phyloP scores from a whole-genome alignment of 2,329 filamentous ascomycete species.

The Colletotrichum tropicicola region DNA sequence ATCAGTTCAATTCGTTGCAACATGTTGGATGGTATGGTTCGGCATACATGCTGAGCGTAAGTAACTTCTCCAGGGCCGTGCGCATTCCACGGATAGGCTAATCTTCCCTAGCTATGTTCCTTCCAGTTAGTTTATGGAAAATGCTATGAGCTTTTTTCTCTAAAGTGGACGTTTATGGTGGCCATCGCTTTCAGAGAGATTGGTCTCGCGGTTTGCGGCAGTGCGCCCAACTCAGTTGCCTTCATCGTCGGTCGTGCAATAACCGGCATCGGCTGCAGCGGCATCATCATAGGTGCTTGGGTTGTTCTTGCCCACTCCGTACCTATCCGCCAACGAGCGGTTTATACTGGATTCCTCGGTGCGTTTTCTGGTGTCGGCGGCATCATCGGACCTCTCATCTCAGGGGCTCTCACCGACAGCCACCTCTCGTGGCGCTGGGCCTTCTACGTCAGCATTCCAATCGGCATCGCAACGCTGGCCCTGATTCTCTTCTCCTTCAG shows the following conservation, averaged over 20 bases:
- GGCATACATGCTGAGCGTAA: constrained; percentile 53
- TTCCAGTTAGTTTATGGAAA: constrained; percentile 41
- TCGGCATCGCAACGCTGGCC: constrained; percentile 34
- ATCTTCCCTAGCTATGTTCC: constrained; percentile 32
- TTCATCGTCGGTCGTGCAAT: constrained; percentile 49
- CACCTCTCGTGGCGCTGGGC: constrained; percentile 44
- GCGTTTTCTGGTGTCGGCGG: constrained; percentile 48
- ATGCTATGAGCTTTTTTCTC: constrained; percentile 39
- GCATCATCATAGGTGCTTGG: constrained; percentile 43
- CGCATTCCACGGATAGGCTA: background rate
- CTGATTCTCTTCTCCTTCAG: constrained; percentile 39
- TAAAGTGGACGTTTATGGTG: constrained; percentile 37
- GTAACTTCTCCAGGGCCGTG: constrained; percentile 31
- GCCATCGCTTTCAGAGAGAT: constrained; percentile 36
- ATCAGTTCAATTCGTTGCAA: constrained; percentile 56
- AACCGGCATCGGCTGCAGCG: constrained; percentile 45
- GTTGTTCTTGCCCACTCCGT: constrained; percentile 50
- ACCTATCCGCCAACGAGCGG: constrained; percentile 41
- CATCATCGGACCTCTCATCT: constrained; percentile 36
- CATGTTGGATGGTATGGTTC: constrained; percentile 67
- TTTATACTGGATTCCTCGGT: constrained; percentile 47
- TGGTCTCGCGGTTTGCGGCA: constrained; percentile 36
- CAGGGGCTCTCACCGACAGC: constrained; percentile 38
- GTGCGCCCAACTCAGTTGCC: constrained; percentile 39
- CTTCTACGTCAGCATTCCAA: constrained; percentile 37